Base-by-base conservation (phyloP, 352 stramenopile species). In the Phytophthora pisi region DNA sequence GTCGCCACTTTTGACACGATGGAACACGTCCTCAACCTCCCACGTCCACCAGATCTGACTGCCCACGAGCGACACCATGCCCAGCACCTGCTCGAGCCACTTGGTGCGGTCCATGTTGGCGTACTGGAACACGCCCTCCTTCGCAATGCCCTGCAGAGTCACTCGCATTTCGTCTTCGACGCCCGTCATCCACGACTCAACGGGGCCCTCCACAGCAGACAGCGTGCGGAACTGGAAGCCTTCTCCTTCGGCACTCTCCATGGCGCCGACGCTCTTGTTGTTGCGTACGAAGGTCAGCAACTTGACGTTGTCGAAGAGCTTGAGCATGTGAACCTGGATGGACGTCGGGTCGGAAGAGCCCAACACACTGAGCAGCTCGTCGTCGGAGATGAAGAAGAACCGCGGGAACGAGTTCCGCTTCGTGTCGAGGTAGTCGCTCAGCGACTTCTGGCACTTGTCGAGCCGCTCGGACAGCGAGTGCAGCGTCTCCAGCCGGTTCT, bases 251-350 rank as follows among this genome's bases (percentile, higher is more conserved):
- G 84, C 82, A n/a, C 88, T 97, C 55, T 93, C 83, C 93, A 98
- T 98, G 1, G 91, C 92, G 5, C 78, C 71, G 13, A 98, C 85
- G 15, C 81, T 86, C 49, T 97, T 98, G 66, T 96, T 95, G 31
- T 93, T 93, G 6, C 89, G 84, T 8, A 85, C 89, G 61, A 98
- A 98, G 3, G 75, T 86, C 5, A 98, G 69, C 34, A 91, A 28
- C 64, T 98, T 98, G 20, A 98, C 94, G 42, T 98, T 98, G 74
- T 98, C 94, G 63, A 98, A 98, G 1, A 98, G 86, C 72, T 98
- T 98, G 36, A 98, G 89, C 84, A 98, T 96, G 70, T 98, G 95
- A 0, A 97, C 86, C 81, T 97, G 92, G 43, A 97, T 97, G 0
- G 90, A 97, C 0, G 86, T 96, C 4, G 94, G 94, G 60, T 98